phyloP scores from a whole-genome alignment of 768 basidiomycete species.

The Macrocybe gigantea region DNA sequence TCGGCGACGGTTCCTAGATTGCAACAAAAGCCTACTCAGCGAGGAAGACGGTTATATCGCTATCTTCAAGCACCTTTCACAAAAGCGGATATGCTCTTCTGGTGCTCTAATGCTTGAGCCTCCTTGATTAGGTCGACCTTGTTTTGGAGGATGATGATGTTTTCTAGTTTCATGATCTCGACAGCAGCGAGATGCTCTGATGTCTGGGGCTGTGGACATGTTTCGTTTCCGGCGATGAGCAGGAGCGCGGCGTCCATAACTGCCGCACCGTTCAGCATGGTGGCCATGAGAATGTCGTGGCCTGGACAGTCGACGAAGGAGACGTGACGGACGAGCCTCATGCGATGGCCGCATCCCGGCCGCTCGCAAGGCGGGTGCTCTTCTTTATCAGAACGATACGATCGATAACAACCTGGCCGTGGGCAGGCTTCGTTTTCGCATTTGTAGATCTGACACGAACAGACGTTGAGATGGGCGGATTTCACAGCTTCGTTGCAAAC shows the following conservation, averaged over 20 bases:
- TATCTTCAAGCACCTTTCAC: constrained; percentile 66
- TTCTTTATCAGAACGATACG: constrained; percentile 92
- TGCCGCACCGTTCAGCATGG: constrained; percentile 99
- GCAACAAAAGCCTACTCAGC: background rate
- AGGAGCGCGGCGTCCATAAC: constrained; percentile 99
- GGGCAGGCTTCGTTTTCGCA: constrained; percentile 93
- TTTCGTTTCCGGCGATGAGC: constrained; percentile 96
- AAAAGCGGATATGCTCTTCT: constrained; percentile 92
- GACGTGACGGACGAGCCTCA: constrained; percentile 93
- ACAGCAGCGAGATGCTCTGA: constrained; percentile 98
- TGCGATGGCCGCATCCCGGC: constrained; percentile 82
- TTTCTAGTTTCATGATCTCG: constrained; percentile 98
- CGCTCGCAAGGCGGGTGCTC: constrained; percentile 91
- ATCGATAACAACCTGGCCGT: constrained; percentile 89
- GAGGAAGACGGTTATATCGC: background rate
- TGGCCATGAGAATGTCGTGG: constrained; percentile 99
- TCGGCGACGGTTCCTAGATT: constrained; percentile 88
- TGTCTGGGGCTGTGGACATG: constrained; percentile 98
- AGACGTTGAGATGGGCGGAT: constrained; percentile 11
- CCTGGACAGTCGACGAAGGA: constrained; percentile 98
- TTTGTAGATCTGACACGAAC: constrained; percentile 78
- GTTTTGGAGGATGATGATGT: constrained; percentile 97
- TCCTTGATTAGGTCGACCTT: constrained; percentile 99
- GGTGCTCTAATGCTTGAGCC: constrained; percentile 88
- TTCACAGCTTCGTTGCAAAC: background rate